Conservation (phyloP, 768 basidiomycete species). For the Amyloporia xantha region DNA sequence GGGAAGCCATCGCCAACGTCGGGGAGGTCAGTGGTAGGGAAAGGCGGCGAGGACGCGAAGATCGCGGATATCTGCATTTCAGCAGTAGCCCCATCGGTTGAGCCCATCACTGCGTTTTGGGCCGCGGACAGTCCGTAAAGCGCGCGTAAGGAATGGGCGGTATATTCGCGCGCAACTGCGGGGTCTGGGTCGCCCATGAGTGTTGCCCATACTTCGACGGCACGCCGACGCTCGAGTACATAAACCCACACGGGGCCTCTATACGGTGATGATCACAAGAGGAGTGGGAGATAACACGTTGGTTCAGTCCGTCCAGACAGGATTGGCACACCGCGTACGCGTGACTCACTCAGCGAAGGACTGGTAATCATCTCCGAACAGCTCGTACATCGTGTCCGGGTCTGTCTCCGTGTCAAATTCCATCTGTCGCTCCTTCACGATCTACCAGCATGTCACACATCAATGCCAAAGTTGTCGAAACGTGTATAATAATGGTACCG, state of each 20-base stretch:
- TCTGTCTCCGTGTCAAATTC: conserved; percentile 82
- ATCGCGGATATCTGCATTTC: conserved; percentile 74
- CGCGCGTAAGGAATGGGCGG: conserved; percentile 66
- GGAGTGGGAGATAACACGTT: background rate
- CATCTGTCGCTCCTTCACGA: conserved; percentile 85
- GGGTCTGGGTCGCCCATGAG: conserved; percentile 70
- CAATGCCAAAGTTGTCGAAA: background rate
- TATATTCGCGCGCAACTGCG: conserved; percentile 41
- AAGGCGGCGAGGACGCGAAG: conserved; percentile 80
- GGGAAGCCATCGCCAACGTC: conserved; percentile 31
- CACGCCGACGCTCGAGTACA: conserved; percentile 75
- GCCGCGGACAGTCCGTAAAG: conserved; percentile 48
- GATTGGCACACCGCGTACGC: background rate
- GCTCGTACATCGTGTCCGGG: conserved; percentile 68
- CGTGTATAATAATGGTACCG: conserved; percentile 19
- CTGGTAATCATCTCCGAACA: conserved; percentile 73
- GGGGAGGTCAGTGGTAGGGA: conserved; percentile 62
- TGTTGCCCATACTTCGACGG: conserved; percentile 73
- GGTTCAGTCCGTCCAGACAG: too few species aligned
- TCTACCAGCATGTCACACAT: conserved; percentile 33
- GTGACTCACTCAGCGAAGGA: conserved; percentile 69
- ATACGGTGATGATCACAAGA: background rate
- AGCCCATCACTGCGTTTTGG: conserved; percentile 71
- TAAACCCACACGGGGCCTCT: conserved; percentile 92
- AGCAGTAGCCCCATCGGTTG: conserved; percentile 57